Base-by-base conservation (phyloP, 192 early-diverging fungal genomes). In the Pecoramyces ruminantium region DNA sequence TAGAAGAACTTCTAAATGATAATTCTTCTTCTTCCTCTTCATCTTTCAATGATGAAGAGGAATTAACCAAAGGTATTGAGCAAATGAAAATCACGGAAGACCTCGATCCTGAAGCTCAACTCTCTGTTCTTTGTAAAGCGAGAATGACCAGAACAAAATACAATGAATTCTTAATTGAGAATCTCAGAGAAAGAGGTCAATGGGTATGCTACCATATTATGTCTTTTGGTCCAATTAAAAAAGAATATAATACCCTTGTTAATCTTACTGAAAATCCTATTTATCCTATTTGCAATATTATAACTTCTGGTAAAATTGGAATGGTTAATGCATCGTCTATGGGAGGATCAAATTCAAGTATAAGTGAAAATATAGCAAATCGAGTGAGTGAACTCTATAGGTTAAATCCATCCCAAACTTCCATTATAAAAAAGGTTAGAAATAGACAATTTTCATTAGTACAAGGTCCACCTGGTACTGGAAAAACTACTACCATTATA, bases 401-500 rank as follows among this genome's bases (percentile, higher is more conserved):
- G 21, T 92, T 97, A n/a, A 98, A 98, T 82, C 87, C 90, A 79
- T 94, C 96, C 13, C 97, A 98, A 85, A 96, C 96, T 0, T 87
- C 94, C 6, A 92, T 97, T 78, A 84, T 87, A 12, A 85, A 87
- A 13, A 94, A 93, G 0, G 83, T 93, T 18, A 81, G 87, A 29
- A 84, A 88, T 29, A 84, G 89, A 51, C 82, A 87, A 17, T 95
- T 98, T 80, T 92, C 94, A 4, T 84, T 98, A 12, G 94, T 97
- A 84, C 95, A 98, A 84, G 97, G 91, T 4, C 86, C 84, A 30
- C 86, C 87, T 29, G 91, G 90, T n/a, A 90, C 90, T 15, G 94
- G 95, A n/a, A 96, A 96, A 84, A 97, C 96, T 9, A 93, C 94
- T 81, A 97, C 95, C 1, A 95, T 98, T 83, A 83, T 98, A n/a